These are phyloP conservation scores for Colletotrichum spinosum DNA, from an alignment of 2,329 filamentous ascomycete species.

Conservation along the genomic window DNA sequence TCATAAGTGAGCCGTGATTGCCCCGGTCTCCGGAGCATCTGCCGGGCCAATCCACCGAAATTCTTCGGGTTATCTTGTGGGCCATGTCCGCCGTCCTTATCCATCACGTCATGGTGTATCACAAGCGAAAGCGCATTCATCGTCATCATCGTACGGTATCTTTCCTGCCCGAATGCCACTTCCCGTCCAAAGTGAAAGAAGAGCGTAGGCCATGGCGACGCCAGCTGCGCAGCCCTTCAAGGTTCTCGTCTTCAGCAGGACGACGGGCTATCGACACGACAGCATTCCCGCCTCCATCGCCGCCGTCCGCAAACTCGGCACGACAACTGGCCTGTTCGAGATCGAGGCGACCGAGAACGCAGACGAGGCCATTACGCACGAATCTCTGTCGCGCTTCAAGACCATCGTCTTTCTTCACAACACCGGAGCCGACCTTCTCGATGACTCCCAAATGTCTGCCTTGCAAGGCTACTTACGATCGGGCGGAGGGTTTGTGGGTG, in stretches of 20 bases:
- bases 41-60: neutral
- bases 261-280: conserved; percentile 51
- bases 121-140: too few relatives aligned
- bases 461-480: conserved; percentile 47
- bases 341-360: conserved; percentile 51
- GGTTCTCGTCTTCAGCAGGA: conserved; percentile 54
- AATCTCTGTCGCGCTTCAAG: conserved; percentile 46
- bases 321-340: conserved; percentile 42
- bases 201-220: neutral
- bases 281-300: conserved; percentile 52
- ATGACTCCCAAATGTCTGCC: conserved; percentile 45
- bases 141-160: neutral
- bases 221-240: conserved; percentile 37
- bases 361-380: conserved; percentile 45
- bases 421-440: conserved; percentile 51
- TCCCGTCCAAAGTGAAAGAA: neutral
- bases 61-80: neutral
- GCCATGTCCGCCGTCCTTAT: neutral
- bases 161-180: neutral
- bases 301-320: conserved; percentile 46
- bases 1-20: too few relatives aligned
- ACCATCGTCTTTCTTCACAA: conserved; percentile 53
- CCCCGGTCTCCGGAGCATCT: neutral
- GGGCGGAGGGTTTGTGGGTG: conserved; percentile 53
- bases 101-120: neutral